Evolutionary conservation across 352 stramenopile species (phyloP).

Genomic region (Achlya hypogyna): DNA sequence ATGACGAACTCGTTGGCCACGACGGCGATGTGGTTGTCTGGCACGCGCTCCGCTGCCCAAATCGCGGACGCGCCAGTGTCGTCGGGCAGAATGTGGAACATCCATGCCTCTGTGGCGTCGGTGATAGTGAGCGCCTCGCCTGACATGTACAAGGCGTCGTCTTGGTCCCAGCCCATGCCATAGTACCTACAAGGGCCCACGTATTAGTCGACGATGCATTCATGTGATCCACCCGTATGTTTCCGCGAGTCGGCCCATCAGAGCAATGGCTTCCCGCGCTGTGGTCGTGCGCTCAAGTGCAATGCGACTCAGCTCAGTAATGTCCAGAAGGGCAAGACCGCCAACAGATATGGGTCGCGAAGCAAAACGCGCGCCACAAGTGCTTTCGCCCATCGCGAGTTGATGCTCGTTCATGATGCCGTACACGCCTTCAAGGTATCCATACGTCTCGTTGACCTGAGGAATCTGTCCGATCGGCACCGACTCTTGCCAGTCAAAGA

Average conservation of each 20-base stretch:
- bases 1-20: slow-evolving; percentile 95
- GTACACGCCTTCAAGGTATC: slow-evolving; percentile 68
- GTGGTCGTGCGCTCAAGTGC: slow-evolving; percentile 77
- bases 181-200: slow-evolving; percentile 38
- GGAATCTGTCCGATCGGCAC: slow-evolving; percentile 56
- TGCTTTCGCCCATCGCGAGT: slow-evolving; percentile 74
- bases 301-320: slow-evolving; percentile 80
- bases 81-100: slow-evolving; percentile 74
- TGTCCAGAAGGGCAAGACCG: slow-evolving; percentile 83
- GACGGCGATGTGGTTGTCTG: slow-evolving; percentile 30
- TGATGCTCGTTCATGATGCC: slow-evolving; percentile 81
- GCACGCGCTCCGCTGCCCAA: slow-evolving; percentile 26
- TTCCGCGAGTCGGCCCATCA: slow-evolving; percentile 91
- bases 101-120: slow-evolving; percentile 47
- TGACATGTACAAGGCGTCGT: slow-evolving; percentile 29
- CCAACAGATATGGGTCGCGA: slow-evolving; percentile 49
- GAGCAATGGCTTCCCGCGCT: slow-evolving; percentile 70
- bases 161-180: slow-evolving; percentile 69
- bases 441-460: slow-evolving; percentile 52
- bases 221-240: slow-evolving; percentile 82
- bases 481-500: slow-evolving; percentile 59
- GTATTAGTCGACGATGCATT: not conserved
- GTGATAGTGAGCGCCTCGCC: slow-evolving; percentile 42
- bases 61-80: slow-evolving; percentile 39
- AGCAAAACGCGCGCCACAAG: slow-evolving; percentile 52